Base-by-base conservation (phyloP, 2,329 filamentous ascomycete genomes). In the Domatiomyces catenatus region DNA sequence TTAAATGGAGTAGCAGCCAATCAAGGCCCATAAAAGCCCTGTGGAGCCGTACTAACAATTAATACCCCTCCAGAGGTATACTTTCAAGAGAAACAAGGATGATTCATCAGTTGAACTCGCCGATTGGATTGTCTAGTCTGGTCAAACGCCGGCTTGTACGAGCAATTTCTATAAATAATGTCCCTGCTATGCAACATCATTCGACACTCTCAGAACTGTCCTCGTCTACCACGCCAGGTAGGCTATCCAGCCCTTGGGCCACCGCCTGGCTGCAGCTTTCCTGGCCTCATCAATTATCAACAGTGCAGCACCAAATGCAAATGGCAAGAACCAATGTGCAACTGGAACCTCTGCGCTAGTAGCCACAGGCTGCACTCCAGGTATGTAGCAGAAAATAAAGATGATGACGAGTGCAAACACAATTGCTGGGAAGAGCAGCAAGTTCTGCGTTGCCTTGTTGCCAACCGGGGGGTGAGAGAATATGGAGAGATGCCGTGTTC, bases 241-340 rank as follows among this genome's bases (percentile, higher is more conserved):
- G 1, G 75, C 80, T 48, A 83, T 49, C 2, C 77, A 52, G 0
- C 80, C 74, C 1, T 68, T 61, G 0, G 81, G 81, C 67, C 73
- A 80, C 50, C 63, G 76, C 51, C 82, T 71, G 1, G 85, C 75
- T 19, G 66, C 66, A 49, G 69, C 81, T 63, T 86, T 86, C 53
- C 83, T 73, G 8, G 59, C 68, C 66, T 87, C 84, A 61, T 88
- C 83, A 17, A 85, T 61, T 8, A 79, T 59, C 48, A 87, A 62
- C 39, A 85, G 71, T 0, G 69, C 78, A 20, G 83, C 54, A 0
- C 84, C 85, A 64, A 88, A 87, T 0, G 79, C 75, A 62, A 84
- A 79, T 0, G 85, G 84, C 47, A 90, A 61, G 63, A 90, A 88
- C 76, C 81, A 90, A 61, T 88, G 72, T 64, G 84, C 83, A 0